Conservation (phyloP, 2,329 filamentous ascomycete genomes). For the Aspergillus niger region DNA sequence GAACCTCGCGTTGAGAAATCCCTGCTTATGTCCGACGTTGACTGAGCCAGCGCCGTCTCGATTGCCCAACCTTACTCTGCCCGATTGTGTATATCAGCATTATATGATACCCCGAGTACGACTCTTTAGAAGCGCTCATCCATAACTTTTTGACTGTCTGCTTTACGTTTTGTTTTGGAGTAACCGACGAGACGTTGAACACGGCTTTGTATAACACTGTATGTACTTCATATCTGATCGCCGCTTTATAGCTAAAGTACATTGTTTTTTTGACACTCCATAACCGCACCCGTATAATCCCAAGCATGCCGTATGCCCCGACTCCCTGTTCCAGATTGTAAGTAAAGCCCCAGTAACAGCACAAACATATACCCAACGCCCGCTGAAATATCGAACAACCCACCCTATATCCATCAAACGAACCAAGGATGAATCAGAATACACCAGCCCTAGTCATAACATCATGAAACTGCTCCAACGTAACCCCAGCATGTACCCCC, state of each 20-base stretch:
- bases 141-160: background rate
- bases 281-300: background rate
- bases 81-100: conserved; percentile 14
- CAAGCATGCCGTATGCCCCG: background rate
- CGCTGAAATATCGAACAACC: conserved; percentile 7
- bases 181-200: background rate
- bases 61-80: background rate
- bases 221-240: background rate
- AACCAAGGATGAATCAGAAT: conserved; percentile 58
- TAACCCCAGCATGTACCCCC: conserved; percentile 70
- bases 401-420: background rate
- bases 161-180: background rate
- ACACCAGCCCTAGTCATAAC: conserved; percentile 84
- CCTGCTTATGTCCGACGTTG: conserved; percentile 12
- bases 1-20: conserved; percentile 10
- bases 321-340: background rate
- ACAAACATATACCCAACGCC: conserved; percentile 1
- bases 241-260: background rate
- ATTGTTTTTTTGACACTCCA: background rate
- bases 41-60: conserved; percentile 8
- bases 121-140: conserved; percentile 18
- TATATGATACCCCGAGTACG: conserved; percentile 23
- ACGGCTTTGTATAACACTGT: background rate
- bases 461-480: conserved; percentile 76
- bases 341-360: background rate